These are phyloP conservation scores for Hyparrhenia diplandra DNA, from an alignment of 176 grass and related monocot species.

Conservation along the genomic window DNA sequence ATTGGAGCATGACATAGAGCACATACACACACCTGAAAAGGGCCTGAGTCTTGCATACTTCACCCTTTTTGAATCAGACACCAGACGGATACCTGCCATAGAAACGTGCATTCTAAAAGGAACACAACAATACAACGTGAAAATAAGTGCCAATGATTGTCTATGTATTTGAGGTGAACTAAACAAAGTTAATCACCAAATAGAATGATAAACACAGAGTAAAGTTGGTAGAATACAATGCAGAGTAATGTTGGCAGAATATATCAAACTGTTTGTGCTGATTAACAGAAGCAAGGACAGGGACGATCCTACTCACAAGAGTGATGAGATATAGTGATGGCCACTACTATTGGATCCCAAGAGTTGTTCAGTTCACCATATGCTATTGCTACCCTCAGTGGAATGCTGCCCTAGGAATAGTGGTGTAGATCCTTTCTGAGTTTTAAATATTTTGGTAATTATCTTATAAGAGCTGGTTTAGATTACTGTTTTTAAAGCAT, in stretches of 20 bases:
- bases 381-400: background rate
- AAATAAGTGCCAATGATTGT: background rate
- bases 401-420: background rate
- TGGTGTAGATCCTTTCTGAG: background rate
- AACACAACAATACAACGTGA: background rate
- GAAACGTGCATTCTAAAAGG: background rate
- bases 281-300: background rate
- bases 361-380: background rate
- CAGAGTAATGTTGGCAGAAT: background rate
- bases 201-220: background rate
- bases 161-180: background rate
- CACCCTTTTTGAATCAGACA: background rate
- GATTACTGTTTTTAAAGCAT: background rate
- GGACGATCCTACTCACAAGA: background rate
- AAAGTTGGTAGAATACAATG: too few species aligned
- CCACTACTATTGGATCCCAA: background rate
- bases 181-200: background rate
- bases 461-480: background rate
- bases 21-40: background rate
- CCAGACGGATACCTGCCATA: background rate
- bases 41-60: background rate
- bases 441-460: background rate
- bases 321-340: background rate
- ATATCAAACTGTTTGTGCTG: background rate
- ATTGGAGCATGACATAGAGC: background rate